These are phyloP conservation scores for Coemansia sp. DNA, from an alignment of 192 early-diverging fungal genomes.

Conservation along the genomic window DNA sequence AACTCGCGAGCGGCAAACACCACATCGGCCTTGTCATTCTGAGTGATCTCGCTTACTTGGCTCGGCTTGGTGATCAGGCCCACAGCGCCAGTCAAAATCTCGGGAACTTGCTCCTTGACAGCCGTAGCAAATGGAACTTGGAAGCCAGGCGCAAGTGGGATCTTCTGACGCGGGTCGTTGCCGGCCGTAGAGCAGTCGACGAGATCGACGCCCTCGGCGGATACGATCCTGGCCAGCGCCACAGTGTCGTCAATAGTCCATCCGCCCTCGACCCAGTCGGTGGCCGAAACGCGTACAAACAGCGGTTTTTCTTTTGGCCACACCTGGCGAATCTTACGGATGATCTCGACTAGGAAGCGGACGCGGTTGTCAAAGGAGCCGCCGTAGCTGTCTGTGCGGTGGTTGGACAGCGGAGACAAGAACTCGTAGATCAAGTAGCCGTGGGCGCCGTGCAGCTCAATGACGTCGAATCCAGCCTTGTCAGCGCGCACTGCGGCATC, in stretches of 20 bases:
- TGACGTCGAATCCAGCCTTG: too few relatives aligned
- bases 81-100: conserved; percentile 67
- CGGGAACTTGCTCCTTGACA: conserved; percentile 63
- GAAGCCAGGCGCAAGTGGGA: conserved; percentile 56
- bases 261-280: conserved; percentile 70
- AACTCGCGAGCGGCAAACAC: conserved; percentile 71
- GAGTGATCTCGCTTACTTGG: conserved; percentile 73
- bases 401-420: conserved; percentile 64
- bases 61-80: conserved; percentile 68
- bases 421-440: too few relatives aligned
- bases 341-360: conserved; percentile 73
- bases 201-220: conserved; percentile 76
- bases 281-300: conserved; percentile 77
- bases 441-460: too few relatives aligned
- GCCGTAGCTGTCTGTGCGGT: conserved; percentile 90
- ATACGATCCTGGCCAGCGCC: conserved; percentile 61
- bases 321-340: conserved; percentile 60
- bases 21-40: conserved; percentile 68
- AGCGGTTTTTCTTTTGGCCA: conserved; percentile 84
- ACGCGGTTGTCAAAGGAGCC: conserved; percentile 88
- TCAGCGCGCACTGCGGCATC: too few relatives aligned
- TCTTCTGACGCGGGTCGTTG: conserved; percentile 59
- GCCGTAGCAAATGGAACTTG: conserved; percentile 73
- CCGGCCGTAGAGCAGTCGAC: conserved; percentile 83
- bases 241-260: conserved; percentile 79